Evolutionary conservation across 805 yeast species (phyloP).

Genomic region (Saccharomycopsis synnaedendra): DNA sequence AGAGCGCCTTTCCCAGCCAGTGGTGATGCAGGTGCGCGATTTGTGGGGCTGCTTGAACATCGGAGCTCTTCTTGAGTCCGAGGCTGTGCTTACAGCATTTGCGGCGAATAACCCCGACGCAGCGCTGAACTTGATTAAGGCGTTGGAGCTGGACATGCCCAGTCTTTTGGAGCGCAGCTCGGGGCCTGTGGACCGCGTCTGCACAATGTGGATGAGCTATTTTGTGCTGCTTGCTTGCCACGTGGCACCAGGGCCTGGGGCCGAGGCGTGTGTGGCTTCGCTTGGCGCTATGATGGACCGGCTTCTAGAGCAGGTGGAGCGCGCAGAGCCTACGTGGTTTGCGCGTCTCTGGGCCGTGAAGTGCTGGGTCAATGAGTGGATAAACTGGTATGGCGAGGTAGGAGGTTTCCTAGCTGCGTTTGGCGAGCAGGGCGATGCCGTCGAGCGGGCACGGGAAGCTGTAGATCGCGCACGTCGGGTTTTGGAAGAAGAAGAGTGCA

Average conservation of each 20-base stretch:
- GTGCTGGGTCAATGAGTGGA: conserved; percentile 9
- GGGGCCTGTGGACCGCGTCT: conserved; percentile 26
- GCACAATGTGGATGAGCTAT: conserved; percentile 1
- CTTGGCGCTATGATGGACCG: no score
- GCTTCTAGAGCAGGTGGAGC: no score
- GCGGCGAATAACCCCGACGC: no score
- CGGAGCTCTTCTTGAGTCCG: no score
- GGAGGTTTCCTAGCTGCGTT: conserved; percentile 5
- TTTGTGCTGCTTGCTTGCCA: neutral
- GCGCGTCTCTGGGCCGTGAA: conserved; percentile 3
- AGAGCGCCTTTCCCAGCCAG: neutral
- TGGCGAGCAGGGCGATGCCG: no score
- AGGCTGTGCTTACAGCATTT: no score
- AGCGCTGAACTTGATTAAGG: neutral
- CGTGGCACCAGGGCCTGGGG: neutral
- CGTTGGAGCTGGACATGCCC: conserved; percentile 1
- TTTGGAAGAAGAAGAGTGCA: no score
- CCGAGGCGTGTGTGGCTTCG: no score
- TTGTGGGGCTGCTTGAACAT: no score
- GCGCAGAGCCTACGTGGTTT: neutral
- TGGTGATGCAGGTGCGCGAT: neutral
- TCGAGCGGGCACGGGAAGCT: no score
- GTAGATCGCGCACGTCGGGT: no score
- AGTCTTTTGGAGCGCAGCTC: neutral
- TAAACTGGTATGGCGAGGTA: conserved; percentile 13